phyloP scores from a whole-genome alignment of 2,329 filamentous ascomycete genomes.

The Cordyceps farinosa region DNA sequence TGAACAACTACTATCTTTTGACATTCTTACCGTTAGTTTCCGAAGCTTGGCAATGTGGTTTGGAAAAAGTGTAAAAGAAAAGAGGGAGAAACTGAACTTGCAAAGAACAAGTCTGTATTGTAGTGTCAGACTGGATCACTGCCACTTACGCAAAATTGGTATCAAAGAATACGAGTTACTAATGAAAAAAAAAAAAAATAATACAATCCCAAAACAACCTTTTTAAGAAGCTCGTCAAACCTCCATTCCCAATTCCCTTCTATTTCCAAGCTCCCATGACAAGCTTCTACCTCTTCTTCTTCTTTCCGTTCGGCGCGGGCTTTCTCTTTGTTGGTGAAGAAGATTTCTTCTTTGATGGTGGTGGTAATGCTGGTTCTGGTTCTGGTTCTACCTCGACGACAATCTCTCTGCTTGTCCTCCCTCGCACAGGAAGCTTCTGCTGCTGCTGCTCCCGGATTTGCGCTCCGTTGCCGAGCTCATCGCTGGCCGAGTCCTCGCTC shows the following conservation, averaged over 20 bases:
- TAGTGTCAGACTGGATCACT: not conserved
- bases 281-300: conserved; percentile 29
- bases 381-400: conserved; percentile 37
- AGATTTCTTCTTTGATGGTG: conserved; percentile 38
- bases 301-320: conserved; percentile 27
- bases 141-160: not conserved
- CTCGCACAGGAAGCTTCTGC: conserved; percentile 19
- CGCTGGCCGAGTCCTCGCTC: conserved; percentile 35
- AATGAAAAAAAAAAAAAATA: not conserved
- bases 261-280: conserved; percentile 21
- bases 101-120: conserved; percentile 1
- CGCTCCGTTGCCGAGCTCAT: conserved; percentile 35
- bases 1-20: not conserved
- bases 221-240: not conserved
- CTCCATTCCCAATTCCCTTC: not conserved
- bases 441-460: conserved; percentile 25
- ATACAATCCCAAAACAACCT: not conserved
- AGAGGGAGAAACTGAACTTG: too few species aligned
- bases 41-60: too few species aligned
- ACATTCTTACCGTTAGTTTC: too few species aligned
- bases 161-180: conserved; percentile 3
- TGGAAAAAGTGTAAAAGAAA: too few species aligned
- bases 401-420: conserved; percentile 34
- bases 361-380: conserved; percentile 30
- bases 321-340: conserved; percentile 42